These are phyloP conservation scores for Alternaria postmessia DNA, from an alignment of 2,329 filamentous ascomycete species.

Conservation along the genomic window DNA sequence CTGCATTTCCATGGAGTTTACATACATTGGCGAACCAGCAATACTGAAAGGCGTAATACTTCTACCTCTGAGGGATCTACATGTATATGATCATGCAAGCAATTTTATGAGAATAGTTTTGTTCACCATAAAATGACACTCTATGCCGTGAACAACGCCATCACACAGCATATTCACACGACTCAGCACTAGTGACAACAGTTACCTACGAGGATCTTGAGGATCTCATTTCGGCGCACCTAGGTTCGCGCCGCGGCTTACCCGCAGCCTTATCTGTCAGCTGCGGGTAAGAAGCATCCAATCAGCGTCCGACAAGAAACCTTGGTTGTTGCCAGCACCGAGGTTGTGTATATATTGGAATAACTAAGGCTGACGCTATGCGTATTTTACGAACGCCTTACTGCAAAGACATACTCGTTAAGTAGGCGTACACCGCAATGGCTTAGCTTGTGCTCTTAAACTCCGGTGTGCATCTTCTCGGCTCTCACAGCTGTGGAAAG, in stretches of 20 bases:
- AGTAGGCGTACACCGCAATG: neutral
- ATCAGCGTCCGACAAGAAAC: neutral
- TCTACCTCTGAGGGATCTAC: neutral
- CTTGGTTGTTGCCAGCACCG: neutral
- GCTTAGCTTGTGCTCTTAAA: neutral
- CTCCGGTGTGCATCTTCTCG: neutral
- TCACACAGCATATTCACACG: neutral
- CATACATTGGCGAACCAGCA: neutral
- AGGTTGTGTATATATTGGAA: neutral
- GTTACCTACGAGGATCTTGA: neutral
- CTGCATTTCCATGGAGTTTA: neutral
- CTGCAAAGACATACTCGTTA: neutral
- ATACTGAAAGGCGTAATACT: neutral
- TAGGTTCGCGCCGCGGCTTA: slow-evolving; percentile 21
- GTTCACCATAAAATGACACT: neutral
- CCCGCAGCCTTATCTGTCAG: slow-evolving; percentile 17
- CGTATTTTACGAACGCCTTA: neutral
- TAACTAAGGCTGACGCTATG: neutral
- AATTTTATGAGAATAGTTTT: neutral
- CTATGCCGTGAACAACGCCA: neutral
- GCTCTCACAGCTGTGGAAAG: neutral
- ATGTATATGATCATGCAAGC: neutral
- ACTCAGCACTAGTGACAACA: slow-evolving; percentile 4
- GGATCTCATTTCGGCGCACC: slow-evolving; percentile 2
- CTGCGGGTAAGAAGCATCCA: slow-evolving; percentile 9